A percentile compares a stretch with the other conserved stretches of the same genome.
Conservation (phyloP, 2,329 filamentous ascomycete species). For the Diaporthe batatas region DNA sequence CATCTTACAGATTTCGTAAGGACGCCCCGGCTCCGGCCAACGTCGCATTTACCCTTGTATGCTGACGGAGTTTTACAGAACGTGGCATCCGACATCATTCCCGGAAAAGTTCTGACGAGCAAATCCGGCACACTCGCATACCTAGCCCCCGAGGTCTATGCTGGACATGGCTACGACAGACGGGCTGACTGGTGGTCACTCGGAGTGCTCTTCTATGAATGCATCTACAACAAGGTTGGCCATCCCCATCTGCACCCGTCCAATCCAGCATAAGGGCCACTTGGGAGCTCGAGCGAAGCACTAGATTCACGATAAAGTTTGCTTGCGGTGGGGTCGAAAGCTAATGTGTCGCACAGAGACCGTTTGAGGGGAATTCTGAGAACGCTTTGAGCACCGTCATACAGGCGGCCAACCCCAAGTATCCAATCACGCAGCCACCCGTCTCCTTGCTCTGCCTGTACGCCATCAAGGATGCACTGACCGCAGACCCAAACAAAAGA, state of each 20-base stretch:
- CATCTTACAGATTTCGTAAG: slow-evolving; percentile 97
- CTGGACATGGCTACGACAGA: slow-evolving; percentile 87
- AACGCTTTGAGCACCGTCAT: slow-evolving; percentile 85
- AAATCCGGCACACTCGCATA: slow-evolving; percentile 98
- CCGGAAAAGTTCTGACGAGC: slow-evolving; percentile 86
- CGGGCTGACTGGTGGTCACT: slow-evolving; percentile 99
- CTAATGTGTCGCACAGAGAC: slow-evolving; percentile 72
- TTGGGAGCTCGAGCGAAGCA: slow-evolving; percentile 24
- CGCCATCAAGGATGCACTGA: slow-evolving; percentile 86
- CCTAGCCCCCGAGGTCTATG: slow-evolving; percentile 94
- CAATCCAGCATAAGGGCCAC: neutral
- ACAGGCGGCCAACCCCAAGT: slow-evolving; percentile 84
- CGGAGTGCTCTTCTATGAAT: slow-evolving; percentile 98
- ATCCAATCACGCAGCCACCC: slow-evolving; percentile 91
- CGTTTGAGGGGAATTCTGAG: slow-evolving; percentile 92
- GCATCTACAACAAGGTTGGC: slow-evolving; percentile 96
- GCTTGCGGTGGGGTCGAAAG: slow-evolving; percentile 25
- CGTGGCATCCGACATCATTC: slow-evolving; percentile 92
- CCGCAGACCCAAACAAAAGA: slow-evolving; percentile 82
- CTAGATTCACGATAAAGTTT: slow-evolving; percentile 31
- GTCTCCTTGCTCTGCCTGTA: slow-evolving; percentile 91
- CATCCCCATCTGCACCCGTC: slow-evolving; percentile 11
- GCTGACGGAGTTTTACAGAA: slow-evolving; percentile 73
- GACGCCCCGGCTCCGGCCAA: slow-evolving; percentile 41
- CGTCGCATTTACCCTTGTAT: slow-evolving; percentile 26